Evolutionary conservation across 495 filamentous ascomycete species (phyloP), one percentile per base, ranked within the genome.

Genomic region (Friedmanniomyces endolithicus): DNA sequence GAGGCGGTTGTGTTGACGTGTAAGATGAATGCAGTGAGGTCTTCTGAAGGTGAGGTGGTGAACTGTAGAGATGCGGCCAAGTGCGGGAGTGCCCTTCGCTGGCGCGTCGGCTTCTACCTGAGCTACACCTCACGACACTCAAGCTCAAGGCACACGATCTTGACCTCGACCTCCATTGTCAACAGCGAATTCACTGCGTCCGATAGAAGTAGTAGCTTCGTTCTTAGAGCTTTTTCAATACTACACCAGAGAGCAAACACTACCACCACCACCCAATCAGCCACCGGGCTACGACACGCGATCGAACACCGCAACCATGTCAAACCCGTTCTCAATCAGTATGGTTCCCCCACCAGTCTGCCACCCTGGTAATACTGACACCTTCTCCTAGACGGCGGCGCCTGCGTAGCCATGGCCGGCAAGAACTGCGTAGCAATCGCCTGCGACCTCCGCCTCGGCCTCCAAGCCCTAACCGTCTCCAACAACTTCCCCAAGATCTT

Each of bases 401-500:
- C 89, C 74, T 90, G 85, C 74, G 87, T 95, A 64, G 90, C 87
- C 69, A 98, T 97, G 92, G 88, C 92, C 52, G 92, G 92, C 76
- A 97, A 97, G 72, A 87, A 95, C 82, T 98, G 92, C 71, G 92
- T 98, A 40, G 92, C 92, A 72, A 97, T 98, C 65, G 92, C 92
- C 67, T 98, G 92, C 76, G 92, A 98, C 72, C 89, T 98, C 59
- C 90, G 92, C 52, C 87, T 98, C 53, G 92, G 92, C 59, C 84
- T 96, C 70, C 94, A 98, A 77, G 77, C 94, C 64, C 79, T 98
- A 67, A 98, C 92, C 37, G 83, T 98, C 52, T 94, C 88, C 67
- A 97, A 97, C 82, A 95, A 96, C 83, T 97, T 95, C 80, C 92
- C 92, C 73, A 98, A 98, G 75, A 88, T 98, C 79, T 97, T 97